Base-by-base conservation (phyloP, 805 yeast species). In the Cyberlindnera sargentensis region DNA sequence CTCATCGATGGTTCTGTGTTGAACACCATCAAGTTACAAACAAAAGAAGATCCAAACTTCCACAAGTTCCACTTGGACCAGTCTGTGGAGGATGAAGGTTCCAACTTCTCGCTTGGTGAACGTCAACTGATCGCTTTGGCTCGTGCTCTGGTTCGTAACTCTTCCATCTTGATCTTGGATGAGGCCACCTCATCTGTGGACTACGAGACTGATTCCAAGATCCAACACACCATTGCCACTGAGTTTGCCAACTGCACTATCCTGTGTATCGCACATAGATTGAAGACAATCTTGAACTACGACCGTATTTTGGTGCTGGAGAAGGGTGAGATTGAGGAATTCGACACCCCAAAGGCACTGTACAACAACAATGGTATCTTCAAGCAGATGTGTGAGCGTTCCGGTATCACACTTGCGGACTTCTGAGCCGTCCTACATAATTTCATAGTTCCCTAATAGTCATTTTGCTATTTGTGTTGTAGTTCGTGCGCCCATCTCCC, bases 111-210 rank as follows among this genome's bases (percentile, higher is more conserved):
- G 4, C 67, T 78, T 2, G 86, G 86, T 38, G 84, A 80, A 53
- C 70, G 80, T 47, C 86, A 80, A 60, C 57, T 80, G 43, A 55
- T 81, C 37, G 80, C 83, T 0, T 63, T 81, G 37, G 80, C 85
- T 3, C 67, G 87, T 43, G 85, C 86, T 0, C 60, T 81, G 37
- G 83, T 79, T n/a, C 68, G 82, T 43, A 66, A 69, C 39, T 62
- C 79, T 31, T 72, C 70, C 54, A 71, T 80, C 36, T 58, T 80
- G 42, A 71, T 81, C 34, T 52, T 80, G 34, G 87, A 80, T 55
- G 87, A 80, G 56, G 85, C 86, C 6, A 80, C 87, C 0, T 76
- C 84, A 4, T 71, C 78, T 37, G 85, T 80, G 24, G 86, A 80
- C 55, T 75, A 76, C 57, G 82, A 74, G 51, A 79, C 86, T 0